Percentiles rank a stretch among this genome's conserved stretches.
These are phyloP conservation scores for Sarocladium oryzae DNA, from an alignment of 2,329 filamentous ascomycete genomes.

Conservation along the genomic window DNA sequence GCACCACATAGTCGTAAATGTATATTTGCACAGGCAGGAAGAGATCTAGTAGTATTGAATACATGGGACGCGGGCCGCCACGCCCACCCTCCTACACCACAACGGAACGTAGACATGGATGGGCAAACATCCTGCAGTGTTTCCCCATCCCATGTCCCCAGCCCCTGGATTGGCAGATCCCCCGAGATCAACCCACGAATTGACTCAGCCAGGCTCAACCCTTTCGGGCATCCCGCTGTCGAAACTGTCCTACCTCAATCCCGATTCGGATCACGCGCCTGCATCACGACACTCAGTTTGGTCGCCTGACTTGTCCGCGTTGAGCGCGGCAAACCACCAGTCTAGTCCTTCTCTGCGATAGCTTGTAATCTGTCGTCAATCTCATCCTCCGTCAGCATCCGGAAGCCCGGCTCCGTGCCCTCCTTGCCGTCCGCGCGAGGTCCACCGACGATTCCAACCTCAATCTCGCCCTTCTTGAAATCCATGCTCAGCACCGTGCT, in stretches of 20 bases:
- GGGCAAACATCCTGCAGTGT: background rate
- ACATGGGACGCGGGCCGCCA: background rate
- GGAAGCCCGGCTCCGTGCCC: constrained; percentile 72
- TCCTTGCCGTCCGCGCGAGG: constrained; percentile 77
- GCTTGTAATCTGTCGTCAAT: constrained; percentile 97
- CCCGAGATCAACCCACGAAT: constrained; percentile 1
- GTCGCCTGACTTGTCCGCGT: background rate
- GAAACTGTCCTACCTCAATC: background rate
- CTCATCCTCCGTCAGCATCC: constrained; percentile 90
- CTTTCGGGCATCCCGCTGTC: constrained; percentile 3
- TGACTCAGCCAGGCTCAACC: background rate
- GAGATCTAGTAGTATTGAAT: constrained; percentile 2
- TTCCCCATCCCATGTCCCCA: no score
- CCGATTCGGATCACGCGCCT: background rate
- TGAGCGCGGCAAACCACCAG: constrained; percentile 14
- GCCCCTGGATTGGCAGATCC: background rate
- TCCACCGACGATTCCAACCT: constrained; percentile 94
- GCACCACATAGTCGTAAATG: background rate
- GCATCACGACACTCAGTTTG: background rate
- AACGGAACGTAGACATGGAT: background rate
- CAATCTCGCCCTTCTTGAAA: constrained; percentile 98
- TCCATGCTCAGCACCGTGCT: constrained; percentile 97
- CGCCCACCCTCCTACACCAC: background rate
- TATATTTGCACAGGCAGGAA: constrained; percentile 8
- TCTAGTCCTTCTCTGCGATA: constrained; percentile 94